phyloP scores from a whole-genome alignment of 306 rosid species.

The Cicer pinnatifidum region DNA sequence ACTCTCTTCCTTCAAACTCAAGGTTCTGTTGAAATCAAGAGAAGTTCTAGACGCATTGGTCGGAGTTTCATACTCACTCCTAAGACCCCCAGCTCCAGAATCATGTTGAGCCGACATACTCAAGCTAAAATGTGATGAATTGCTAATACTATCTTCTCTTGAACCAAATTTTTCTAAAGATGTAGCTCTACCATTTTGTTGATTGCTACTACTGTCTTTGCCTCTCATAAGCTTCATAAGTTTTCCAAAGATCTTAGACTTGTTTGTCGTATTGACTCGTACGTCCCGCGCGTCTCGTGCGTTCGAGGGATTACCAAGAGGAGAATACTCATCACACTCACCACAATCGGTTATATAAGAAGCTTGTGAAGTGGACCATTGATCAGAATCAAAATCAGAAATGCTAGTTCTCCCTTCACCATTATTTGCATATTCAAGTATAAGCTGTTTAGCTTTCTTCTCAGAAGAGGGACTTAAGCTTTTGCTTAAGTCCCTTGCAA shows the following conservation, averaged over 20 bases:
- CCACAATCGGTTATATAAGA: conserved; percentile 62
- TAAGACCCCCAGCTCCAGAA: conserved; percentile 44
- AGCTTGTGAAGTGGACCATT: conserved; percentile 74
- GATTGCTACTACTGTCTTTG: conserved; percentile 49
- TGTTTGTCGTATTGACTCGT: conserved; percentile 47
- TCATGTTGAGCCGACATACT: conserved; percentile 45
- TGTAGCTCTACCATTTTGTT: conserved; percentile 15
- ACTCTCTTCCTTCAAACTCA: conserved; percentile 50
- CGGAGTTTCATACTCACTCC: conserved; percentile 47
- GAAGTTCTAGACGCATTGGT: conserved; percentile 48
- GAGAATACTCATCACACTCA: conserved; percentile 59
- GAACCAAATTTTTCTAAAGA: conserved; percentile 52
- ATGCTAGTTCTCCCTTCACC: conserved; percentile 52
- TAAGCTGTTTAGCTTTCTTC: conserved; percentile 82
- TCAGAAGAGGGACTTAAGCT: conserved; percentile 79
- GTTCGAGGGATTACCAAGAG: conserved; percentile 51
- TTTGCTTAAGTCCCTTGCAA: conserved; percentile 84
- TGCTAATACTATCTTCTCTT: conserved; percentile 43
- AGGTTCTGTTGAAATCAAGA: conserved; percentile 47
- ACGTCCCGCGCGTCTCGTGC: conserved; percentile 28
- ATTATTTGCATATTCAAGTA: conserved; percentile 77
- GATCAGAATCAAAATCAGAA: conserved; percentile 69
- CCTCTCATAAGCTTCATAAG: conserved; percentile 67
- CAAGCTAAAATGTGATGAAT: conserved; percentile 48
- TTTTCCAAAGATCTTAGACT: conserved; percentile 58